Percentiles rank a stretch among this genome's conserved stretches.
phyloP scores from a whole-genome alignment of 2,329 filamentous ascomycete genomes.

The Trichophyton rubrum region DNA sequence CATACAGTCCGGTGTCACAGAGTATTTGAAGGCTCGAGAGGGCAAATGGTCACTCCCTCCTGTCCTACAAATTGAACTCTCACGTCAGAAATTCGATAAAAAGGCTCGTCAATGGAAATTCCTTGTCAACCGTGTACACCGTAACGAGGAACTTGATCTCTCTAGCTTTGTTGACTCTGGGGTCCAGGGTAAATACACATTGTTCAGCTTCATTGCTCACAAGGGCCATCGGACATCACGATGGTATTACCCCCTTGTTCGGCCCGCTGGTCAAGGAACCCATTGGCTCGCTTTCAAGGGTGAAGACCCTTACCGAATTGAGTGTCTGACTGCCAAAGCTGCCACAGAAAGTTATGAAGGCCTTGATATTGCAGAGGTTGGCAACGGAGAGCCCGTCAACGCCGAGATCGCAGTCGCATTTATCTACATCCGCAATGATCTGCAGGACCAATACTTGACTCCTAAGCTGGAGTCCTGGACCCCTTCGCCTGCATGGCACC shows the following conservation, averaged over 20 bases:
- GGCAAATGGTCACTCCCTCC: constrained; percentile 36
- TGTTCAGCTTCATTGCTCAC: constrained; percentile 51
- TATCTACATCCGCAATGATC: constrained; percentile 44
- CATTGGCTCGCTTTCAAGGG: constrained; percentile 50
- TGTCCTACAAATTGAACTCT: constrained; percentile 44
- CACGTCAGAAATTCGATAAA: constrained; percentile 45
- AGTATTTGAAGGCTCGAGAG: constrained; percentile 23
- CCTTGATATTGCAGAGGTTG: constrained; percentile 26
- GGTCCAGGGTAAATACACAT: constrained; percentile 37
- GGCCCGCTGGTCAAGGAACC: constrained; percentile 43
- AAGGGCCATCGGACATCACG: constrained; percentile 46
- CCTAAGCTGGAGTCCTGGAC: constrained; percentile 16
- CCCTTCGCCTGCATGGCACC: neutral
- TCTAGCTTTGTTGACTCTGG: constrained; percentile 22
- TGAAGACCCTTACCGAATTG: constrained; percentile 43
- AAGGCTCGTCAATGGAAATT: constrained; percentile 45
- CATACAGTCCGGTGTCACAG: constrained; percentile 25
- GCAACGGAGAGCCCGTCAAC: constrained; percentile 26
- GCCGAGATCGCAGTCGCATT: constrained; percentile 43
- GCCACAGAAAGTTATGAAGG: constrained; percentile 43
- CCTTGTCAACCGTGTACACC: constrained; percentile 42
- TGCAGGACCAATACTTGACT: constrained; percentile 30
- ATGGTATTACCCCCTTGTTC: constrained; percentile 48
- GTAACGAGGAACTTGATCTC: constrained; percentile 44
- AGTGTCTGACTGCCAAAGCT: constrained; percentile 44